These are phyloP conservation scores for Penicillium sp. DNA, from an alignment of 2,329 filamentous ascomycete species.

Conservation along the genomic window DNA sequence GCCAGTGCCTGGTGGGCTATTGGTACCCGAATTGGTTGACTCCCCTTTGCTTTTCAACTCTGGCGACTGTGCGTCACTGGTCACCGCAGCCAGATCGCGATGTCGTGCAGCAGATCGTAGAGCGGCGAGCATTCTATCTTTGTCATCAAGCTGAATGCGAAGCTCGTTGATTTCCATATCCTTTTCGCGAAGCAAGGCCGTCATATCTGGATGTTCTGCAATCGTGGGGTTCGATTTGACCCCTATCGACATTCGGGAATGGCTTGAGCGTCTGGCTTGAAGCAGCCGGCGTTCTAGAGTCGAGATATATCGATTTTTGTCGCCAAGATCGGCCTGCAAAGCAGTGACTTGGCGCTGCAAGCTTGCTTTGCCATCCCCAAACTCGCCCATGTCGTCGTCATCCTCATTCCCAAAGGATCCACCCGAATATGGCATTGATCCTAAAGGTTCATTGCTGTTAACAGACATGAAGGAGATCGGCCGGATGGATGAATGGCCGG, in stretches of 20 bases:
- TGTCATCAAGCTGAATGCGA: slow-evolving; percentile 85
- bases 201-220: slow-evolving; percentile 75
- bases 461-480: slow-evolving; percentile 65
- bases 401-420: slow-evolving; percentile 42
- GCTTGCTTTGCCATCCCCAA: slow-evolving; percentile 80
- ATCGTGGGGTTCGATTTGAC: slow-evolving; percentile 62
- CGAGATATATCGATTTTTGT: slow-evolving; percentile 94
- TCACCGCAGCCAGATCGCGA: slow-evolving; percentile 71
- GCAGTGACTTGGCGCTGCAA: slow-evolving; percentile 81
- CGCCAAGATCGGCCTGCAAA: slow-evolving; percentile 90
- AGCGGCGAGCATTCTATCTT: slow-evolving; percentile 87
- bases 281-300: slow-evolving; percentile 89
- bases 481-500: slow-evolving; percentile 57
- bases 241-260: slow-evolving; percentile 77
- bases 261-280: slow-evolving; percentile 85
- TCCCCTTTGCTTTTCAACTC: slow-evolving; percentile 31
- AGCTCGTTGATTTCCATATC: slow-evolving; percentile 90
- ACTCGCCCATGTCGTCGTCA: slow-evolving; percentile 76
- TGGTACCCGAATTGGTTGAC: slow-evolving; percentile 32
- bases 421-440: slow-evolving; percentile 30
- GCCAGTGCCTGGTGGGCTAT: slow-evolving; percentile 15
- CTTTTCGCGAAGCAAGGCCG: slow-evolving; percentile 75
- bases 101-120: slow-evolving; percentile 81
- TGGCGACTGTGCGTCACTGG: slow-evolving; percentile 35
- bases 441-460: slow-evolving; percentile 42